Conservation (phyloP, 169 alveolate genomes). For the Eimeria nieschulzi region DNA sequence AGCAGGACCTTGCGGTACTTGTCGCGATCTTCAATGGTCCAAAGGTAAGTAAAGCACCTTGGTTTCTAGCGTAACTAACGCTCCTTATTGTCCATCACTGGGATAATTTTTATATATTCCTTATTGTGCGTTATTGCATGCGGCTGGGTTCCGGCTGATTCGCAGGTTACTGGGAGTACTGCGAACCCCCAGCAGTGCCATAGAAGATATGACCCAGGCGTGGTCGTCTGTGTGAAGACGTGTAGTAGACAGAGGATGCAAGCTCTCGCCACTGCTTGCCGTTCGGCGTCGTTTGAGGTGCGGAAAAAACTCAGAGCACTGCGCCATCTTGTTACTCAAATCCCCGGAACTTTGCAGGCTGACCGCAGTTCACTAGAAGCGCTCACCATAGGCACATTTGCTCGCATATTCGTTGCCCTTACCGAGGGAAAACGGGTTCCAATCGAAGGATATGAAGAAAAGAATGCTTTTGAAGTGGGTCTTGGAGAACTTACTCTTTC, state of each 20-base stretch:
- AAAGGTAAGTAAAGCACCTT: background rate
- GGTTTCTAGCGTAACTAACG: too few species aligned
- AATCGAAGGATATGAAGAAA: background rate
- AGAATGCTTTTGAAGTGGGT: background rate
- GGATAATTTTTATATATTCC: too few species aligned
- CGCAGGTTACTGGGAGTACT: slow-evolving; percentile 20
- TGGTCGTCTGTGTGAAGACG: background rate
- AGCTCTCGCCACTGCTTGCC: slow-evolving; percentile 12
- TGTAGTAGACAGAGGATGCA: slow-evolving; percentile 22
- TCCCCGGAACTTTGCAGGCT: background rate
- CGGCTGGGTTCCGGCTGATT: background rate
- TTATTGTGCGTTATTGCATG: too few species aligned
- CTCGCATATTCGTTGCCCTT: slow-evolving; percentile 18
- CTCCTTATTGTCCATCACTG: background rate
- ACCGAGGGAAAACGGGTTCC: slow-evolving; percentile 26
- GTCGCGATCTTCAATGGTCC: slow-evolving; percentile 27
- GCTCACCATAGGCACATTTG: slow-evolving; percentile 22
- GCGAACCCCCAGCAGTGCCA: background rate
- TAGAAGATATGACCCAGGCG: background rate
- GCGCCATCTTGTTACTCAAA: background rate
- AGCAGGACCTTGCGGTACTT: background rate
- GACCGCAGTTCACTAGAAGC: slow-evolving; percentile 5
- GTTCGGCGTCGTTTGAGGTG: slow-evolving; percentile 13
- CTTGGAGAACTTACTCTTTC: background rate
- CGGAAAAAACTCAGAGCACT: background rate